Evolutionary conservation across 2,329 filamentous ascomycete species (phyloP), one percentile per base, ranked within the genome.

Genomic region (Penicillium sp.): DNA sequence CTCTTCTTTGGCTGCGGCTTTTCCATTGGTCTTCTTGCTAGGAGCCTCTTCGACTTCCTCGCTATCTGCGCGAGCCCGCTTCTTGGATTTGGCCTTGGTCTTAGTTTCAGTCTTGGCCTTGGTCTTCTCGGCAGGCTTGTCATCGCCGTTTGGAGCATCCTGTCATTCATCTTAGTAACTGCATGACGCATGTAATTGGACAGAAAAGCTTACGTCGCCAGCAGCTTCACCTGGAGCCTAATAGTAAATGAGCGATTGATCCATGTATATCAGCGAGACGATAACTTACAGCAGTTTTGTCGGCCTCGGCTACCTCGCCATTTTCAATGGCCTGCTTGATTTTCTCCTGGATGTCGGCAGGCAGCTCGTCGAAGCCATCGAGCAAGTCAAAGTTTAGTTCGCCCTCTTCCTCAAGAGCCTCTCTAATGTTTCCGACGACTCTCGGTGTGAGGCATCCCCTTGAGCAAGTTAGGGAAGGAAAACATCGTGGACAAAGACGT

Each of bases 391-490:
- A 83, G 59, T 91, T 81, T 55, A 77, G 81, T 1, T 73, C 72
- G 28, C 74, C 77, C 35, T 75, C 62, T 5, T 68, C 65, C 3
- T 59, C 62, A 38, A 69, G 47, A 60, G 85, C 79, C 7, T 77
- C 71, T 5, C 85, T 79, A 58, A 86, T 82, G 48, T 89, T 86
- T 56, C 77, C 66, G 58, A 97, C 76, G 66, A 90, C 84, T 55
- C 81, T 79, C 21, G 91, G 91, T 16, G 91, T 96, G 35, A 92
- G 84, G 65, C 93, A 97, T 28, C 93, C 92, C 92, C 92, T 96
- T 21, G 3, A 42, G 3, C 35, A 20, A 30, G 9, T 56, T n/a
- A 47, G 40, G 40, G 30, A 5, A 26, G 7, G 50, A 40, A 18
- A 23, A 47, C 43, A 23, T 47, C 43, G 7, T 47, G 16, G 45